A percentile compares a stretch with the other conserved stretches of the same genome.
Evolutionary conservation across 352 stramenopile genomes (phyloP).

Genomic region (Saprolegnia parasitica): DNA sequence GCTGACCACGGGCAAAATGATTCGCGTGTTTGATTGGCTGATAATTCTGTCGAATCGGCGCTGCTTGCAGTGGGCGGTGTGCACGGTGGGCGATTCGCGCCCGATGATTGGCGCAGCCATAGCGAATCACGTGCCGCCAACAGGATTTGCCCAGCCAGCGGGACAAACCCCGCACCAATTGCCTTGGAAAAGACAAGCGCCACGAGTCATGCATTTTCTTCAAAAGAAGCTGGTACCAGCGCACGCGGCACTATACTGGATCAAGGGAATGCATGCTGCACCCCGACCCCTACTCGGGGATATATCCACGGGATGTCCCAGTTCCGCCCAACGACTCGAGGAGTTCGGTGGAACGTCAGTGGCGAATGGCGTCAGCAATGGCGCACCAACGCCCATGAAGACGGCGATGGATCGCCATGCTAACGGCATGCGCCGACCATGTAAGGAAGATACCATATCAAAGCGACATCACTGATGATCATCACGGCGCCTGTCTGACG

Average conservation of each 20-base stretch:
- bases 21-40: neutral
- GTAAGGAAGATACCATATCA: too few relatives aligned
- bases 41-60: slow-evolving; percentile 2
- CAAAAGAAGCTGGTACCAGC: neutral
- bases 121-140: slow-evolving; percentile 16
- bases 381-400: neutral
- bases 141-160: neutral
- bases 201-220: neutral
- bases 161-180: neutral
- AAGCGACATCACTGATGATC: too few relatives aligned
- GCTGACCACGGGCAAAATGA: neutral
- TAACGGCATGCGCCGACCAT: too few relatives aligned
- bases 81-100: slow-evolving; percentile 6
- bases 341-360: neutral
- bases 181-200: neutral
- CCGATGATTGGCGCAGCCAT: neutral
- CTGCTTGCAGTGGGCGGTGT: neutral
- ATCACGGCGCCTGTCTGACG: too few relatives aligned
- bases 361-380: neutral
- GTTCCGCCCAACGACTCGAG: neutral
- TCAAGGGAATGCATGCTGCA: neutral
- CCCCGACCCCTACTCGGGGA: neutral
- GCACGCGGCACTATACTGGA: neutral
- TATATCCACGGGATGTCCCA: neutral
- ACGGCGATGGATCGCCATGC: neutral